phyloP scores from a whole-genome alignment of 345 rosid species.

The Gossypium australe region DNA sequence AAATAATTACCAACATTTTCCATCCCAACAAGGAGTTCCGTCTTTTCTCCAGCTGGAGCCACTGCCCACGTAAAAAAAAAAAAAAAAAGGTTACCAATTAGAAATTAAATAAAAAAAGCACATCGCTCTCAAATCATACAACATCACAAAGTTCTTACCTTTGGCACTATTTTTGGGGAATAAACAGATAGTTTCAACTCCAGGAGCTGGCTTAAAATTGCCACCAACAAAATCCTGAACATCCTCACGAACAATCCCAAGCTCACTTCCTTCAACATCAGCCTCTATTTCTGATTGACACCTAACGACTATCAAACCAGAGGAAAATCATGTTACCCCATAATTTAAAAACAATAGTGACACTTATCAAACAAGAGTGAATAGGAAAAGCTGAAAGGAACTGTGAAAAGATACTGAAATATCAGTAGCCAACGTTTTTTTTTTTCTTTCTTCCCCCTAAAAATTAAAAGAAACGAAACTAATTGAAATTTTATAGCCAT shows the following conservation, averaged over 20 bases:
- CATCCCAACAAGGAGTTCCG: slow-evolving; percentile 76
- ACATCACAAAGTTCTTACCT: slow-evolving; percentile 27
- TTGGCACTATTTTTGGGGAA: slow-evolving; percentile 76
- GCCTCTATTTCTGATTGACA: slow-evolving; percentile 32
- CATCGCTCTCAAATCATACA: neutral
- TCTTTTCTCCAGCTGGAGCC: slow-evolving; percentile 68
- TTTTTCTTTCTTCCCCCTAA: neutral
- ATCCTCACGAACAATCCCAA: slow-evolving; percentile 68
- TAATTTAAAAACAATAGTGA: neutral
- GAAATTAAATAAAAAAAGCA: neutral
- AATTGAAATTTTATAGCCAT: neutral
- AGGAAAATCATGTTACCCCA: neutral
- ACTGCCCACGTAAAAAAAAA: slow-evolving; percentile 32
- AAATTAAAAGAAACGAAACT: neutral
- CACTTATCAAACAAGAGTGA: neutral
- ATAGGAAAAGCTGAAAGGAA: neutral
- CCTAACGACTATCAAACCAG: slow-evolving; percentile 46
- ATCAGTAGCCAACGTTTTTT: neutral
- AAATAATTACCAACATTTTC: slow-evolving; percentile 68
- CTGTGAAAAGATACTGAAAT: too few species aligned
- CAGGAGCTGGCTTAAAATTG: slow-evolving; percentile 59
- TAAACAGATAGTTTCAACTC: slow-evolving; percentile 58
- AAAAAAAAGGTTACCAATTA: neutral
- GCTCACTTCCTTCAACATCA: slow-evolving; percentile 51
- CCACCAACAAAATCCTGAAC: slow-evolving; percentile 44